Evolutionary conservation across 805 yeast genomes (phyloP), one percentile per base, ranked within the genome.

Genomic region (Scheffersomyces ergatensis): DNA sequence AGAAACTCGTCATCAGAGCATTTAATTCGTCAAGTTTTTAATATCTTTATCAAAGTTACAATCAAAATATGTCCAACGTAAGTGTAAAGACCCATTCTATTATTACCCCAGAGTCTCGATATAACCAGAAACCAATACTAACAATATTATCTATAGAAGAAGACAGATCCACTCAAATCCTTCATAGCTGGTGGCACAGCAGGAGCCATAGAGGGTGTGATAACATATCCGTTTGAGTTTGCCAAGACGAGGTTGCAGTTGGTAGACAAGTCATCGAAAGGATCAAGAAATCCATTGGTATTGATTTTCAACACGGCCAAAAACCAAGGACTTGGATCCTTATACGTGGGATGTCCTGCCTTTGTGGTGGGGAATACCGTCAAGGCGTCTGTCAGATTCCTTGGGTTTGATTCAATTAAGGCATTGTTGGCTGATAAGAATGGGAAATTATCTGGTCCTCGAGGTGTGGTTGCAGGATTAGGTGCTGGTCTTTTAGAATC

Each of bases 311-410:
- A 78, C 42, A 80, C 86, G 5, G 89, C 87, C 13, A 80, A 73
- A 50, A 74, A 78, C 3, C 96, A 90, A 58, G 98, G 99, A 17
- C 60, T 85, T 0, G 68, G 78, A 4, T 71, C 97, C 0, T 65
- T 92, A 36, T 92, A 92, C 60, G 90, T 90, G 4, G 99, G 99
- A 13, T 92, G 98, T 70, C 95, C 97, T 1, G 96, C 97, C 0
- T 88, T 89, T 56, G 95, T 92, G 24, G 84, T 90, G 27, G 99
- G 99, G 29, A 92, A 92, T 62, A 90, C 98, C 0, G 93, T 87
- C 42, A 92, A 93, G 63, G 98, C 98, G 0, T 86, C 95, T n/a
- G 92, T 92, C 2, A 75, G 99, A 48, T 92, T 92, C 63, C 71
- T 92, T 13, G 98, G 97, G 2, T 92, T 88, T 55, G 99, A 93